Base-by-base conservation (phyloP, 2,329 filamentous ascomycete species). In the Paracorniculantispora psalliotae region DNA sequence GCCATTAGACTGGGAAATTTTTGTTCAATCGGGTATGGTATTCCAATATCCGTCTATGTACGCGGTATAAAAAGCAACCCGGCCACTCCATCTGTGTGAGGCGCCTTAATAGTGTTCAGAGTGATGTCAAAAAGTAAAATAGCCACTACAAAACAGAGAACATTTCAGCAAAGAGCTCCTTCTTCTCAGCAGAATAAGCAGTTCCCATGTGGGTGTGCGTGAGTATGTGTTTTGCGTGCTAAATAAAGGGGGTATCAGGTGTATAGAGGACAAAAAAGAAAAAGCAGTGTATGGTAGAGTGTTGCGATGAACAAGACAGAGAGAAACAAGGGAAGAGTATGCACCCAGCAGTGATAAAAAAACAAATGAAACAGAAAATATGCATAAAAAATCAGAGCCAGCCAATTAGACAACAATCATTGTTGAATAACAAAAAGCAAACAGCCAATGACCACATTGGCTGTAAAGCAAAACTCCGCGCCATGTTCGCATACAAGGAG, bases 221-320 rank as follows among this genome's bases (percentile, higher is more conserved):
- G 33, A 33, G 51, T 35, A 25, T 46, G 21, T 37, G 41, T 55
- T 35, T 35, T 26, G 17, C 52, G 23, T 57, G 44, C 44, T 30
- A 49, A 30, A 28, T 28, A 48, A n/a, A 48, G 44, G 46, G 54
- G 54, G 54, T 57, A 57, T 57, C 54, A 48, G 44, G 54, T 49
- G 33, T 49, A 39, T 41, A 41, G 41, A 57, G 2, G 26, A 49
- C 28, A 41, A 41, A 39, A 49, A 48, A 57, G 33, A 13, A 25
- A 17, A 4, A 41, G 28, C 23, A 39, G 41, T 46, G 41, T 35
- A 19, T 23, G 19, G n/a, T 30, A 17, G 35, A 10, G 25, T 48
- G 33, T 12, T 41, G 54, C 15, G 19, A 41, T 48, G 53, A 39
- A 37, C 43, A 39, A 57, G 19, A 26, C 2, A 26, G 12, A 35